phyloP scores from a whole-genome alignment of 2,329 filamentous ascomycete species.

The Lomentospora prolificans region DNA sequence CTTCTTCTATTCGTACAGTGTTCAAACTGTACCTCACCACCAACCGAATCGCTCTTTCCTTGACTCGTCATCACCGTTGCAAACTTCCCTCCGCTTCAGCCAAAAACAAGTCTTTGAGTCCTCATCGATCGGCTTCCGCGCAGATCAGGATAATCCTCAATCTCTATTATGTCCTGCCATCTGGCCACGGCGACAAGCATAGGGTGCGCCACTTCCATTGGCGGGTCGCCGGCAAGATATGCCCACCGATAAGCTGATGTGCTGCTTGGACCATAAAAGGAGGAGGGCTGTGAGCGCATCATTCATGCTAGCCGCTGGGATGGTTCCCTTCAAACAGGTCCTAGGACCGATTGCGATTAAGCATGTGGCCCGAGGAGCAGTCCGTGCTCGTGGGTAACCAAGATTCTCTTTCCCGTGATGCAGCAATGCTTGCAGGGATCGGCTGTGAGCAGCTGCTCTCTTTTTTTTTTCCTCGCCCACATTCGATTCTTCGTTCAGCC shows the following conservation, averaged over 20 bases:
- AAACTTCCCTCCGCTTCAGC: not conserved
- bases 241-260: not conserved
- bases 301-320: too few relatives aligned
- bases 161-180: not conserved
- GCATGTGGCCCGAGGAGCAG: not conserved
- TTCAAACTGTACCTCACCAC: too few relatives aligned
- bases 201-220: not conserved
- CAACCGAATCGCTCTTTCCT: too few relatives aligned
- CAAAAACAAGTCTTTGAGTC: not conserved
- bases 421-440: not conserved
- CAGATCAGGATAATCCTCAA: conserved; percentile 1
- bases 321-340: too few relatives aligned
- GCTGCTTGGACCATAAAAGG: not conserved
- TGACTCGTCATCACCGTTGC: not conserved
- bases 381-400: not conserved
- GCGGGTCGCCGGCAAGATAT: too few relatives aligned
- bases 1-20: too few relatives aligned
- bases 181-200: too few relatives aligned
- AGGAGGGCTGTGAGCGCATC: not conserved
- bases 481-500: too few relatives aligned
- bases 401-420: not conserved
- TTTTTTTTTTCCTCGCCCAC: too few relatives aligned
- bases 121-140: not conserved
- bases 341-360: not conserved
- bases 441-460: not conserved